Evolutionary conservation across 2,329 filamentous ascomycete genomes (phyloP).

Genomic region (Cadophora luteo-olivacea): DNA sequence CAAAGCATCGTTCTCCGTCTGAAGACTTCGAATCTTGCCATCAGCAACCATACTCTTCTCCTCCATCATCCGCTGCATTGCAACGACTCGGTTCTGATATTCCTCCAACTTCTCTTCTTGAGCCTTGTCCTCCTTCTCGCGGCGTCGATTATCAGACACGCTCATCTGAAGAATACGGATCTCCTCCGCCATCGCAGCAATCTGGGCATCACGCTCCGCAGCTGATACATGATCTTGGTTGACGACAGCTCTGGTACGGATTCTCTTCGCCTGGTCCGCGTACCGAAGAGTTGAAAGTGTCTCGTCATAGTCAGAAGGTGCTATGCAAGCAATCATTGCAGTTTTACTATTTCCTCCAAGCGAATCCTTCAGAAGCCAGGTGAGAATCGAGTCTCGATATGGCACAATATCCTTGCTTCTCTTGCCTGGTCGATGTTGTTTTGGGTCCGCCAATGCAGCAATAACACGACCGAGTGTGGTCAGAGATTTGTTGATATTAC

Average conservation of each 20-base stretch:
- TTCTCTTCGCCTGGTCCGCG: slow-evolving; percentile 96
- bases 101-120: slow-evolving; percentile 89
- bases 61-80: slow-evolving; percentile 96
- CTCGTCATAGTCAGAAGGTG: slow-evolving; percentile 95
- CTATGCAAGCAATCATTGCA: slow-evolving; percentile 98
- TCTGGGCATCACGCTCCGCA: slow-evolving; percentile 93
- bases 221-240: slow-evolving; percentile 95
- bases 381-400: slow-evolving; percentile 86
- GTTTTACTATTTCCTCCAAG: slow-evolving; percentile 97
- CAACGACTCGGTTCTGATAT: slow-evolving; percentile 87
- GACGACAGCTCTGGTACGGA: slow-evolving; percentile 90
- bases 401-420: slow-evolving; percentile 78
- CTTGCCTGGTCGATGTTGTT: slow-evolving; percentile 64
- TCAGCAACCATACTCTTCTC: slow-evolving; percentile 89
- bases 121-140: slow-evolving; percentile 71
- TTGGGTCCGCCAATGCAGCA: slow-evolving; percentile 79
- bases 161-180: slow-evolving; percentile 85
- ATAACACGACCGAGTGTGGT: slow-evolving; percentile 96
- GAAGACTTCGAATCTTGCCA: slow-evolving; percentile 89
- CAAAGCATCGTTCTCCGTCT: slow-evolving; percentile 89
- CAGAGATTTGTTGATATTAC: slow-evolving; percentile 98
- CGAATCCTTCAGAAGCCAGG: slow-evolving; percentile 92
- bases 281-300: slow-evolving; percentile 95
- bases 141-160: slow-evolving; percentile 67
- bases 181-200: slow-evolving; percentile 92